phyloP scores from a whole-genome alignment of 768 basidiomycete genomes.

The Hypholoma sublateritium region DNA sequence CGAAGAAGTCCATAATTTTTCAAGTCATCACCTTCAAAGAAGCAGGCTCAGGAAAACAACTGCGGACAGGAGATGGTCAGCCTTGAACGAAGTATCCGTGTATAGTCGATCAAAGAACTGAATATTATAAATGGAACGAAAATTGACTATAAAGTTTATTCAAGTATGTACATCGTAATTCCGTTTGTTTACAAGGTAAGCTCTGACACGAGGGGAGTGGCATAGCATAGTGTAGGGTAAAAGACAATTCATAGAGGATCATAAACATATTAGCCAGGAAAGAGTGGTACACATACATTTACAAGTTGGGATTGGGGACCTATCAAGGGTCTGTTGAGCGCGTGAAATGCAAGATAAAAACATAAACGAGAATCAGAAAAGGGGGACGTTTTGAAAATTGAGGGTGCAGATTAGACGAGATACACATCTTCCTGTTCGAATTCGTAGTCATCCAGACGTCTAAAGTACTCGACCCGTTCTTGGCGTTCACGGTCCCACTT shows the following conservation, averaged over 20 bases:
- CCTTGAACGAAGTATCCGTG: no score
- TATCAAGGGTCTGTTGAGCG: not conserved
- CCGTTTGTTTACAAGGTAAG: no score
- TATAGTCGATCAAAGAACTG: no score
- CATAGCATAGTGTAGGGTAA: no score
- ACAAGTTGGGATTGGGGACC: not conserved
- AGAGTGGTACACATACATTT: not conserved
- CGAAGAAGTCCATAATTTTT: no score
- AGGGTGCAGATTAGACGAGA: slow-evolving; percentile 36
- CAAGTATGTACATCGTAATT: no score
- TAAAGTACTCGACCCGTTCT: slow-evolving; percentile 54
- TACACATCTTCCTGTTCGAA: slow-evolving; percentile 60
- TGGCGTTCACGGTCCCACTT: slow-evolving; percentile 46
- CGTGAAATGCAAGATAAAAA: not conserved
- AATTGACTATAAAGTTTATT: no score
- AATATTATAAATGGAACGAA: no score
- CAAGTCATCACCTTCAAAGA: no score
- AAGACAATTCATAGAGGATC: not conserved
- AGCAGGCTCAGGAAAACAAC: no score
- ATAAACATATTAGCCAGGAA: not conserved
- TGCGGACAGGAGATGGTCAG: no score
- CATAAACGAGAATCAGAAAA: not conserved
- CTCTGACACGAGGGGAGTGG: no score
- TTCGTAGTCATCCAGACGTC: slow-evolving; percentile 48
- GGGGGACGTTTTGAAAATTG: not conserved